These are phyloP conservation scores for Metschnikowia dekortorum DNA, from an alignment of 805 yeast genomes.

Conservation along the genomic window DNA sequence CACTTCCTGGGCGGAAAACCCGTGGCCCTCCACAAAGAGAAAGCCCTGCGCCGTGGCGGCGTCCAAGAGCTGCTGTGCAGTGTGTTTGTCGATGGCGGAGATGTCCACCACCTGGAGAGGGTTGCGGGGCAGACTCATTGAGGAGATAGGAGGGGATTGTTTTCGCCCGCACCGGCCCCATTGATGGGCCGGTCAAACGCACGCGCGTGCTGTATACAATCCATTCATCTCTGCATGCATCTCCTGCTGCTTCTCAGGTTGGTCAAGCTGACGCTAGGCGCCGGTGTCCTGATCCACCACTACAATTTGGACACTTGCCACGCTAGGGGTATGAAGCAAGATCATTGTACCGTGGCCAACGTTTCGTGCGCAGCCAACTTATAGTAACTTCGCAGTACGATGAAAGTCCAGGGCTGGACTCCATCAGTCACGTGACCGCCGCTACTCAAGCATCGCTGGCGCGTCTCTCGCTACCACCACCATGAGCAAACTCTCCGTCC, in stretches of 20 bases:
- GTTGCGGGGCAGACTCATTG: constrained; percentile 21
- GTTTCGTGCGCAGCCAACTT: too few species aligned
- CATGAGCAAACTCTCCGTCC: not conserved
- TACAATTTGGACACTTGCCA: too few species aligned
- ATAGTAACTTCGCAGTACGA: too few species aligned
- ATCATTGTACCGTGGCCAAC: too few species aligned
- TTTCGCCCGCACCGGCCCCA: not conserved
- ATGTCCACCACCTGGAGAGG: constrained; percentile 59
- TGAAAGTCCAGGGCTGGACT: too few species aligned
- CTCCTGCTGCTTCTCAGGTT: not conserved
- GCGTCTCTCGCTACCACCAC: not conserved
- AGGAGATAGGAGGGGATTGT: not conserved
- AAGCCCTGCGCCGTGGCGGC: constrained; percentile 67
- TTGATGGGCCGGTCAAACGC: not conserved
- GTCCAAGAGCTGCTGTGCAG: constrained; percentile 49
- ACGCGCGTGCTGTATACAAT: not conserved
- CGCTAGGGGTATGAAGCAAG: too few species aligned
- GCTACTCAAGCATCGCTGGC: not conserved
- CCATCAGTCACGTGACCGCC: not conserved
- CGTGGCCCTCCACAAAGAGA: constrained; percentile 63
- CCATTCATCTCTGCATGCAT: not conserved
- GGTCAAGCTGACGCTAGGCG: not conserved
- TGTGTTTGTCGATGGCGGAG: constrained; percentile 33
- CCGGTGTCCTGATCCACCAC: too few species aligned
- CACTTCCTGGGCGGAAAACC: constrained; percentile 53